Base-by-base conservation (phyloP, 768 basidiomycete genomes). In the Zangia roseola region DNA sequence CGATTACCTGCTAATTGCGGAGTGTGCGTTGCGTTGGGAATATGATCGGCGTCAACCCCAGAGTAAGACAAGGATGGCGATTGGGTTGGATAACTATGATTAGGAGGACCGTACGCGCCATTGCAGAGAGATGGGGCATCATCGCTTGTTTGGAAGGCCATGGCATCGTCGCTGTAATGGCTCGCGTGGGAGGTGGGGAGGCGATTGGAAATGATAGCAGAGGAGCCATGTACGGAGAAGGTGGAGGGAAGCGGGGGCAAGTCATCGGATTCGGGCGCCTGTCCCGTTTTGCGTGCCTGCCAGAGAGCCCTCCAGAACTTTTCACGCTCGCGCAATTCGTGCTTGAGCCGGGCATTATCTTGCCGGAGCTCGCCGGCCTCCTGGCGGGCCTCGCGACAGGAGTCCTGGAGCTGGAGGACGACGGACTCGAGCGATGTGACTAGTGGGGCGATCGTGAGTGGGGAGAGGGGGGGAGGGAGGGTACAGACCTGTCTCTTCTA, bases 351-450 rank as follows among this genome's bases (percentile, higher is more conserved):
- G 42, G 68, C 66, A 56, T 83, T 86, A 54, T 91, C 83, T 57
- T 83, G 80, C 42, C 76, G 78, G 56, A 88, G 73, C 31, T 83
- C 82, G n/a, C 70, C 65, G 31, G 75, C 72, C 56, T 90, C 84
- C 42, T 73, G 69, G 45, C 81, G 79, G 40, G 84, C 73, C 54
- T 87, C 83, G 53, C 84, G 77, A 64, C 83, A 86, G 10, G 88
- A 86, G 48, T 90, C 89, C 61, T 93, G 90, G 31, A 93, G 78
- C 55, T 88, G 84, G 21, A 90, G 68, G 47, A 93, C 88, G 43
- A 91, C 88, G n/a, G 81, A 81, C 67, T 92, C 90, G 45, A 92
- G 74, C 60, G 82, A 91, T 20, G 86, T 91, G 56, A 92, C 89
- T 86, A 64, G 24, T 37, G 41, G 46, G 47, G 42, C 40, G 52